phyloP scores from a whole-genome alignment of 2,329 filamentous ascomycete species.

The Chaetothyriales sp. region DNA sequence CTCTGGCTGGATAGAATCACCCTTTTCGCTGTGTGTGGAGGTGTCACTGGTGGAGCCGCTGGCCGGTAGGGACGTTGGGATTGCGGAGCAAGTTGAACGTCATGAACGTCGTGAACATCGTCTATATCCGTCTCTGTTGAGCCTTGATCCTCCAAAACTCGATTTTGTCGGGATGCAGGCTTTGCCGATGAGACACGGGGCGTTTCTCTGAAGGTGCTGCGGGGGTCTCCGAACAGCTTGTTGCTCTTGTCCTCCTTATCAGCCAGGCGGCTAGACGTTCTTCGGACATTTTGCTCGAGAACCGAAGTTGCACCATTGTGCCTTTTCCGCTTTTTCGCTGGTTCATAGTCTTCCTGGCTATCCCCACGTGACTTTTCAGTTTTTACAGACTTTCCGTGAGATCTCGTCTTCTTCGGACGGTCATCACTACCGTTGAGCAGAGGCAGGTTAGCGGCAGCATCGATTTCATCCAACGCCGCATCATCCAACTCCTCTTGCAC shows the following conservation, averaged over 20 bases:
- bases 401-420: constrained; percentile 6
- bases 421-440: constrained; percentile 10
- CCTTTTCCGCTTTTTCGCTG: constrained; percentile 1
- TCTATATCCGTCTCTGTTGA: constrained; percentile 5
- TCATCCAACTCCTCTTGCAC: constrained; percentile 2
- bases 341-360: not conserved
- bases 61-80: not conserved
- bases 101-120: constrained; percentile 2
- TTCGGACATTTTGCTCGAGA: not conserved
- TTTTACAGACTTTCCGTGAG: too few relatives aligned
- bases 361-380: not conserved
- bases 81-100: not conserved
- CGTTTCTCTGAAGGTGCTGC: constrained; percentile 9
- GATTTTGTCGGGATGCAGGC: not conserved
- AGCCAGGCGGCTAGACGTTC: constrained; percentile 9
- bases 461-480: not conserved
- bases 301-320: not conserved
- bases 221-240: constrained; percentile 9
- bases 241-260: constrained; percentile 1
- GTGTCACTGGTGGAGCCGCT: not conserved
- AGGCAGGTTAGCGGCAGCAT: not conserved
- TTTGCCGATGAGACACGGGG: constrained; percentile 1
- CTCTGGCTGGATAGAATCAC: constrained; percentile 15
- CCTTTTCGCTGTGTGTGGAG: constrained; percentile 2
- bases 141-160: constrained; percentile 11